Evolutionary conservation across 768 basidiomycete genomes (phyloP).

Genomic region (Pleurotus giganteus): DNA sequence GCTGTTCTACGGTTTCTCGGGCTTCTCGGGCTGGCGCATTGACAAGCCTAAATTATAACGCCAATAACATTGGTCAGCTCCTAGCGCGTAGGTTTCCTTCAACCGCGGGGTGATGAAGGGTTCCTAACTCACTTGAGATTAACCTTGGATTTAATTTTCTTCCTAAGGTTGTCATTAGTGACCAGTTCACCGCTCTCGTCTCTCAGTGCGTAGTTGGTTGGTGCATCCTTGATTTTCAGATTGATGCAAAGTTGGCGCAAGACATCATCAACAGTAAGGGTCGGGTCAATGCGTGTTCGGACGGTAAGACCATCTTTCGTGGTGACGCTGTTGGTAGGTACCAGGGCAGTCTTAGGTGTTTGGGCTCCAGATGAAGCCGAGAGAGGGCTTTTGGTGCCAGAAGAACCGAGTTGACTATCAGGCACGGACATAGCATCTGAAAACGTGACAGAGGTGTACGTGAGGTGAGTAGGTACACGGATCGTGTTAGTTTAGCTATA

Average conservation of each 20-base stretch:
- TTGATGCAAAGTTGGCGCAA: slow-evolving; percentile 80
- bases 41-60: slow-evolving; percentile 53
- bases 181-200: slow-evolving; percentile 84
- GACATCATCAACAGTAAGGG: slow-evolving; percentile 81
- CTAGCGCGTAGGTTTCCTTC: not conserved
- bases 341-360: slow-evolving; percentile 36
- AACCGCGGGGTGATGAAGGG: not conserved
- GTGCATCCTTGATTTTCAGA: slow-evolving; percentile 73
- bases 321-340: slow-evolving; percentile 84
- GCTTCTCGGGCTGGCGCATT: slow-evolving; percentile 81
- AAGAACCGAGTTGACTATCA: slow-evolving; percentile 14
- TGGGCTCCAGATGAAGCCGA: slow-evolving; percentile 33
- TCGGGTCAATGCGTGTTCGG: slow-evolving; percentile 82
- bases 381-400: slow-evolving; percentile 28
- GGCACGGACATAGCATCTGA: slow-evolving; percentile 26
- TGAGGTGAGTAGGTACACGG: not conserved
- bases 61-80: slow-evolving; percentile 7
- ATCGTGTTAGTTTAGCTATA: not conserved
- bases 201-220: slow-evolving; percentile 71
- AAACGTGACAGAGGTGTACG: not conserved
- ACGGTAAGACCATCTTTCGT: slow-evolving; percentile 74
- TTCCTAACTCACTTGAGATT: slow-evolving; percentile 64
- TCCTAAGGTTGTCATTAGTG: slow-evolving; percentile 82
- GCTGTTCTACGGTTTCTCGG: slow-evolving; percentile 69
- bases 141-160: slow-evolving; percentile 75